Percentiles rank a stretch among this genome's conserved stretches.
Evolutionary conservation across 345 rosid genomes (phyloP).

Genomic region (Nasturtium officinale): DNA sequence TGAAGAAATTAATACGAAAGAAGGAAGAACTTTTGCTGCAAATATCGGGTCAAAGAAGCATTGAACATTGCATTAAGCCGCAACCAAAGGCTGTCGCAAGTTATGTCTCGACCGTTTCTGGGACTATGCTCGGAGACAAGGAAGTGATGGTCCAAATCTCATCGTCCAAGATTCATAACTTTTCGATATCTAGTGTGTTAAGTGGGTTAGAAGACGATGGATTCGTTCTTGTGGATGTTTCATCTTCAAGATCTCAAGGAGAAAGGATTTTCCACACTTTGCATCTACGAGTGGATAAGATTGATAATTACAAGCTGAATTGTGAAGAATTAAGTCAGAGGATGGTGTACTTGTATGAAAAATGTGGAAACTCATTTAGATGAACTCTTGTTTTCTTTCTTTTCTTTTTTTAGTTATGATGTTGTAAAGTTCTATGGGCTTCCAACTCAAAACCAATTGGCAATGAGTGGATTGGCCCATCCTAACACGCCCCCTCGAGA

Average conservation of each 20-base stretch:
- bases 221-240: conserved; percentile 50
- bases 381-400: conserved; percentile 13
- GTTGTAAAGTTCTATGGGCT: no score
- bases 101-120: conserved; percentile 44
- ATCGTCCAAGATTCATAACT: conserved; percentile 36
- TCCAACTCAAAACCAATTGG: no score
- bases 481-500: no score
- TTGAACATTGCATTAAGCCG: conserved; percentile 28
- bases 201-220: conserved; percentile 54
- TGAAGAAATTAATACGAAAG: conserved; percentile 44
- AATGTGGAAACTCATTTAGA: conserved; percentile 35
- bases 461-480: no score
- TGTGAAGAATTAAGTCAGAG: conserved; percentile 48
- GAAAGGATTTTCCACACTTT: conserved; percentile 59
- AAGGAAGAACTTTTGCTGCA: conserved; percentile 51
- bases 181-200: conserved; percentile 50
- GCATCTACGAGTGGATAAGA: conserved; percentile 50
- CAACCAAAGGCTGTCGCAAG: conserved; percentile 32
- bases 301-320: conserved; percentile 33
- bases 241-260: conserved; percentile 58
- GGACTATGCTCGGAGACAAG: conserved; percentile 46
- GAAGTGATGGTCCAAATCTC: conserved; percentile 60
- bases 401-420: no score
- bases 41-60: conserved; percentile 37
- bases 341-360: conserved; percentile 43